Conservation (phyloP, 2,329 filamentous ascomycete species). For the Penicillium decumbens region DNA sequence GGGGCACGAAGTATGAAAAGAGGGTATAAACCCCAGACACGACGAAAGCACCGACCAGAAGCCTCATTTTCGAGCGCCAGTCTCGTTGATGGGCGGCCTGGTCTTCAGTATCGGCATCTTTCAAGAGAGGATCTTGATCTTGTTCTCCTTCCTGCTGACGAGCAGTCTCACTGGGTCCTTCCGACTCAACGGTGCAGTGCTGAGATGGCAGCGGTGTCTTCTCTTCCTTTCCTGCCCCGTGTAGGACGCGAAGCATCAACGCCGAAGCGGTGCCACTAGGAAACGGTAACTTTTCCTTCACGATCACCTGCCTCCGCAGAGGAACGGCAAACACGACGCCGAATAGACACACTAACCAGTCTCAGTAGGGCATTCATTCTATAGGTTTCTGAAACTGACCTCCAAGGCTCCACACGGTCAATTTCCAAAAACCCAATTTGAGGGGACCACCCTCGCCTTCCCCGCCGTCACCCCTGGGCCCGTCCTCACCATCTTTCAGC, state of each 20-base stretch:
- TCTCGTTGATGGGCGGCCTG: conserved; percentile 43
- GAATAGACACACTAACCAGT: conserved; percentile 70
- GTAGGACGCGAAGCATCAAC: conserved; percentile 83
- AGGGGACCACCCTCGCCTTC: conserved; percentile 74
- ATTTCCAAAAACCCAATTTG: conserved; percentile 64
- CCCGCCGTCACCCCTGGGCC: conserved; percentile 66
- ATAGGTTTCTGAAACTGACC: too few relatives aligned
- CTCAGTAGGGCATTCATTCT: too few relatives aligned
- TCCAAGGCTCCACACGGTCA: conserved; percentile 86
- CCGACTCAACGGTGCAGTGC: conserved; percentile 3
- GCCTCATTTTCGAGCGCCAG: conserved; percentile 59
- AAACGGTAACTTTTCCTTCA: conserved; percentile 86
- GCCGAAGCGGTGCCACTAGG: conserved; percentile 94
- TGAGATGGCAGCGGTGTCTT: conserved; percentile 29
- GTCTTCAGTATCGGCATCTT: conserved; percentile 35
- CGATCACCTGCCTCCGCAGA: conserved; percentile 82
- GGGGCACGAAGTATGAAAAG: conserved; percentile 81
- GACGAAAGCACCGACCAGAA: conserved; percentile 57
- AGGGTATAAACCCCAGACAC: conserved; percentile 64
- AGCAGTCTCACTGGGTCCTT: conserved; percentile 29
- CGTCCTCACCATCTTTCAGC: conserved; percentile 70
- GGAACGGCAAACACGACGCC: conserved; percentile 96
- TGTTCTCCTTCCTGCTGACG: conserved; percentile 38
- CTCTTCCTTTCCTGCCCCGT: conserved; percentile 56
- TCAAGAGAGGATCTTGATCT: conserved; percentile 49